Conservation (phyloP, 164 flowering plant genomes). For the Magnolia sinica region DNA sequence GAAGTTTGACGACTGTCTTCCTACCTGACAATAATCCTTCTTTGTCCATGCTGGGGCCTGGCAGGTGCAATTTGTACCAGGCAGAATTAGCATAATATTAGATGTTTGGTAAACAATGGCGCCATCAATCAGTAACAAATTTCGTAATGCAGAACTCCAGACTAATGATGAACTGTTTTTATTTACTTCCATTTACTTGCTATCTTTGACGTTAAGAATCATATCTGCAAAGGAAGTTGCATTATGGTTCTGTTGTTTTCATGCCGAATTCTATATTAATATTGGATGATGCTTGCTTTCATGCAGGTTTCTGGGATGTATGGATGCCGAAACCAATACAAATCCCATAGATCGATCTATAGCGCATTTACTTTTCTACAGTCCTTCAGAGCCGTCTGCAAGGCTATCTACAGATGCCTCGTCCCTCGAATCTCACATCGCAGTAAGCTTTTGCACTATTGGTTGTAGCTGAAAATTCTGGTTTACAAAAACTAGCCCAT, state of each 20-base stretch:
- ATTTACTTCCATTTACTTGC: background rate
- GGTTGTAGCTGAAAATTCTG: background rate
- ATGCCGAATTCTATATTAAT: background rate
- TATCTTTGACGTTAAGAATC: background rate
- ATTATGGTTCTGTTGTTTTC: background rate
- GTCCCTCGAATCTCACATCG: constrained; percentile 30
- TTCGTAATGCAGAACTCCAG: no score
- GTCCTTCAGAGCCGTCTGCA: constrained; percentile 45
- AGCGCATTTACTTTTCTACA: constrained; percentile 77
- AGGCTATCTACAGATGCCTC: constrained; percentile 26
- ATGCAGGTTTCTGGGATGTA: constrained; percentile 44
- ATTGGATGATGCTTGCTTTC: constrained; percentile 5
- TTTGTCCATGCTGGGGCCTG: no score
- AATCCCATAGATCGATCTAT: constrained; percentile 88
- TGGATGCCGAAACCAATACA: constrained; percentile 78
- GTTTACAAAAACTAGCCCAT: background rate
- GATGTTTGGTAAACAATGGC: background rate
- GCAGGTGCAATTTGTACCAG: background rate
- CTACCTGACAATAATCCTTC: no score
- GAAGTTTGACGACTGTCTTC: no score
- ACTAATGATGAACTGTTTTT: background rate
- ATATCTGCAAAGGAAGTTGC: background rate
- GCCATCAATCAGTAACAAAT: background rate
- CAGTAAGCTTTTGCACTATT: constrained; percentile 32
- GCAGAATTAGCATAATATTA: background rate